These are phyloP conservation scores for Ophidiomyces ophidiicola DNA, from an alignment of 2,329 filamentous ascomycete genomes.

Conservation along the genomic window DNA sequence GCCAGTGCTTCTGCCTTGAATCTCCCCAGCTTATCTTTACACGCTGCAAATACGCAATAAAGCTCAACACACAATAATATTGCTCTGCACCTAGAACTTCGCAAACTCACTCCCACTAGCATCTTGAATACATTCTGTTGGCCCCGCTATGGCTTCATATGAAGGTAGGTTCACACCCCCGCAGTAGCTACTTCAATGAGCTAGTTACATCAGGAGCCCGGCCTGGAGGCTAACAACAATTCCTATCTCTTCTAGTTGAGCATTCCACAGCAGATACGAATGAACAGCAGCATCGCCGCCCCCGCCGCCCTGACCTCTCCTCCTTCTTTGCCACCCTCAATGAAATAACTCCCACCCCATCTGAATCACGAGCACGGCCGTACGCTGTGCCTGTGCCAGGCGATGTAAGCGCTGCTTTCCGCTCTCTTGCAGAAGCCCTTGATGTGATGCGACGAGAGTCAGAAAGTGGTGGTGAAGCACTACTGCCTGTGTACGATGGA, in stretches of 20 bases:
- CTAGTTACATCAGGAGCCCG: not conserved
- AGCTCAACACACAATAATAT: not conserved
- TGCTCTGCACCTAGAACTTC: too few species aligned
- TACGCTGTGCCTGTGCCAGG: conserved; percentile 48
- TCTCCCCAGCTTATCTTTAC: conserved; percentile 5
- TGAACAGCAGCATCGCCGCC: conserved; percentile 21
- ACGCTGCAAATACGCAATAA: too few species aligned
- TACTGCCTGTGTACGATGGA: conserved; percentile 35
- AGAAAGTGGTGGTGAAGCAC: conserved; percentile 20
- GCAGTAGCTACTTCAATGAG: not conserved
- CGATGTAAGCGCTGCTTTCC: conserved; percentile 48
- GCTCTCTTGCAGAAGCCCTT: conserved; percentile 49
- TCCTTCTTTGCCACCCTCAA: conserved; percentile 52
- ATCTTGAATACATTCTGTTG: not conserved
- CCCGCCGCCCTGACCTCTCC: conserved; percentile 50
- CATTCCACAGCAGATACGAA: conserved; percentile 28
- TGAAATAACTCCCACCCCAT: conserved; percentile 43
- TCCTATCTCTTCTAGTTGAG: conserved; percentile 25
- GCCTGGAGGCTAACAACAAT: conserved; percentile 4
- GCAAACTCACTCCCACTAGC: too few species aligned
- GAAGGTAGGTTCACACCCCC: conserved; percentile 23
- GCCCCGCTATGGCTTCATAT: conserved; percentile 31
- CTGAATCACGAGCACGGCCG: conserved; percentile 40
- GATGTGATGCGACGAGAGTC: conserved; percentile 43
- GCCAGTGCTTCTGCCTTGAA: conserved; percentile 10